phyloP scores from a whole-genome alignment of 495 filamentous ascomycete genomes.

The Talaromyces borbonicus region DNA sequence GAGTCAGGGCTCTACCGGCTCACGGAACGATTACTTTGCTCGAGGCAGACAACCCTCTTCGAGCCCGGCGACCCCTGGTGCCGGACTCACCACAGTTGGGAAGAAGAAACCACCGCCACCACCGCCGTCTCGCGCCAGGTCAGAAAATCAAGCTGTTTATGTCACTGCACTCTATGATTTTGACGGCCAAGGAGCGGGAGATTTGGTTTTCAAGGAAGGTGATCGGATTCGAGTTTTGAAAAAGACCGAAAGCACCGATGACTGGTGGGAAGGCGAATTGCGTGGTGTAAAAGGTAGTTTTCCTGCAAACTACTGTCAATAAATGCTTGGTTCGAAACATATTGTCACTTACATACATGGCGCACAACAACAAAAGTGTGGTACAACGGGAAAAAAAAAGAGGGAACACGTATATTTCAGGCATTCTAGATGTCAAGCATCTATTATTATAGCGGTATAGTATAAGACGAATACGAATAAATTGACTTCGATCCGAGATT shows the following conservation, averaged over 20 bases:
- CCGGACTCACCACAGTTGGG: constrained; percentile 21
- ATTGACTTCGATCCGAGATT: too few relatives aligned
- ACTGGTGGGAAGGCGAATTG: constrained; percentile 94
- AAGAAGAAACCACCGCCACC: constrained; percentile 62
- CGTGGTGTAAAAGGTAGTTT: constrained; percentile 66
- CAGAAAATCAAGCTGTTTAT: constrained; percentile 41
- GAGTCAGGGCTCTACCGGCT: constrained; percentile 18
- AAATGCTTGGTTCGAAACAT: background rate
- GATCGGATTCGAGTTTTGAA: constrained; percentile 76
- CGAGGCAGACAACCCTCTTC: constrained; percentile 25
- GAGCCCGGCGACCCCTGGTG: constrained; percentile 23
- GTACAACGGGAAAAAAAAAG: too few relatives aligned
- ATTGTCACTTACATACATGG: too few relatives aligned
- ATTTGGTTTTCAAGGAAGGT: constrained; percentile 74
- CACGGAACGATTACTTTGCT: constrained; percentile 44
- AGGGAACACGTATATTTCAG: too few relatives aligned
- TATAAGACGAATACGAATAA: too few relatives aligned
- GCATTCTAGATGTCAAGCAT: too few relatives aligned
- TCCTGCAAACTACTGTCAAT: constrained; percentile 79
- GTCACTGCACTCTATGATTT: constrained; percentile 81
- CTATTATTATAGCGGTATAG: too few relatives aligned
- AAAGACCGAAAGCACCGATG: constrained; percentile 77
- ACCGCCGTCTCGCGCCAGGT: constrained; percentile 47
- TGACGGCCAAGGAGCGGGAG: constrained; percentile 57
- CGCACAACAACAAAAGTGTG: too few relatives aligned